phyloP scores from a whole-genome alignment of 768 basidiomycete species.

The Leccinellum albellum region DNA sequence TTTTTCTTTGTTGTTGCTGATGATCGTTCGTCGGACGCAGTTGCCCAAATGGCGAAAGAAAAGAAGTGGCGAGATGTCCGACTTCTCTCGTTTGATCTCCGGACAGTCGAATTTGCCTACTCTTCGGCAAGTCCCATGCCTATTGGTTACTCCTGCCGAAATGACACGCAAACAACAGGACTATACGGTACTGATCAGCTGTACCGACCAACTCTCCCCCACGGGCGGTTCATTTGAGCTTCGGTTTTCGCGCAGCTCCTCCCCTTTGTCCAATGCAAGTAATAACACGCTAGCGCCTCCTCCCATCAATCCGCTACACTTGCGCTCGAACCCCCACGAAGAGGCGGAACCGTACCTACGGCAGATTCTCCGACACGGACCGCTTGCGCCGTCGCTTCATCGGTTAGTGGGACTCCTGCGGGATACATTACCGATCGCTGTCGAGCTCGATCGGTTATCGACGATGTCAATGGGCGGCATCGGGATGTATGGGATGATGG shows the following conservation, averaged over 20 bases:
- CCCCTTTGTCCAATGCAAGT: conserved; percentile 4
- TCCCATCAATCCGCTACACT: conserved; percentile 27
- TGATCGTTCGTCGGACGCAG: conserved; percentile 37
- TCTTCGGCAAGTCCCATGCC: conserved; percentile 42
- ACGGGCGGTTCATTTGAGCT: conserved; percentile 71
- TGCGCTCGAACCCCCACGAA: conserved; percentile 66
- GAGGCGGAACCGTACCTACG: conserved; percentile 75
- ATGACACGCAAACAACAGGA: conserved; percentile 39
- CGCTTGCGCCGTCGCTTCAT: conserved; percentile 61
- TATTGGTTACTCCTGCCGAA: neutral
- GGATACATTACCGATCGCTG: conserved; percentile 73
- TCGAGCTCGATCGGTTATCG: conserved; percentile 59
- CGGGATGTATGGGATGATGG: neutral
- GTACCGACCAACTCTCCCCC: conserved; percentile 68
- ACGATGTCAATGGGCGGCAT: conserved; percentile 28
- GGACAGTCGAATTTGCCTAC: conserved; percentile 89
- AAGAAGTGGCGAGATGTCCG: conserved; percentile 71
- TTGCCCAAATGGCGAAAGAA: conserved; percentile 77
- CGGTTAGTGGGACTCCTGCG: conserved; percentile 66
- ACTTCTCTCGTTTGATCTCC: conserved; percentile 86
- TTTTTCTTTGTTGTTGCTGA: neutral
- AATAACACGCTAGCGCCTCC: conserved; percentile 22
- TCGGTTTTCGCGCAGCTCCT: conserved; percentile 55
- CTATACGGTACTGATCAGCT: conserved; percentile 75
- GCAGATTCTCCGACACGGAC: conserved; percentile 64